phyloP scores from a whole-genome alignment of 345 rosid species.

The Nasturtium officinale region DNA sequence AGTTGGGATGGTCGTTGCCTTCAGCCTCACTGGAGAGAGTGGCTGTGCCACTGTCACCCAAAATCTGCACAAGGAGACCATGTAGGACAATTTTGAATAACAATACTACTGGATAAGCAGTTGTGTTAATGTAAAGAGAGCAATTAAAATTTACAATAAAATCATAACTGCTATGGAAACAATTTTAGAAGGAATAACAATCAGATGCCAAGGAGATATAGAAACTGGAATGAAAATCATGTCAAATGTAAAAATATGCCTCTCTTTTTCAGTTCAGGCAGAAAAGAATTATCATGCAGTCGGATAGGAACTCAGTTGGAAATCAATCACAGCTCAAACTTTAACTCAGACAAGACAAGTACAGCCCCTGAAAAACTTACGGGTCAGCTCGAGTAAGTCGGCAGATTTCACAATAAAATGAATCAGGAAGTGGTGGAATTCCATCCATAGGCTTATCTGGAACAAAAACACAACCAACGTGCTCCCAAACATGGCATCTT shows the following conservation, averaged over 20 bases:
- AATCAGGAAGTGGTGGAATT: conserved; percentile 62
- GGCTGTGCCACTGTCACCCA: conserved; percentile 73
- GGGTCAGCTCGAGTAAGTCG: conserved; percentile 96
- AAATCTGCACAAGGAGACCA: conserved; percentile 59
- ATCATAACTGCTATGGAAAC: not conserved
- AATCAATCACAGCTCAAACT: conserved; percentile 11
- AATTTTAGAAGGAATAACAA: conserved; percentile 3
- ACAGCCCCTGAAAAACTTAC: conserved; percentile 55
- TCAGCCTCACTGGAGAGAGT: conserved; percentile 66
- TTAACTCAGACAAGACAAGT: not conserved
- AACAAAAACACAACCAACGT: conserved; percentile 72
- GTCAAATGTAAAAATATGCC: not conserved
- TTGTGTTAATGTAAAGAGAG: not conserved
- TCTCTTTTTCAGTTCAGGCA: not conserved
- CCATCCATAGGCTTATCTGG: conserved; percentile 79
- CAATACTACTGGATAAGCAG: conserved; percentile 2
- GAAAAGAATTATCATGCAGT: not conserved
- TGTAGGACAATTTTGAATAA: not conserved
- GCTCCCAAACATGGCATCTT: conserved; percentile 82
- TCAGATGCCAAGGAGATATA: not conserved
- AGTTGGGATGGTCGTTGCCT: conserved; percentile 54
- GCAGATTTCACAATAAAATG: conserved; percentile 84
- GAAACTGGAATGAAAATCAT: conserved; percentile 1
- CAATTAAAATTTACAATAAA: not conserved
- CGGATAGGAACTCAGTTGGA: not conserved